Base-by-base conservation (phyloP, 768 basidiomycete genomes). In the Psilocybe sp. region DNA sequence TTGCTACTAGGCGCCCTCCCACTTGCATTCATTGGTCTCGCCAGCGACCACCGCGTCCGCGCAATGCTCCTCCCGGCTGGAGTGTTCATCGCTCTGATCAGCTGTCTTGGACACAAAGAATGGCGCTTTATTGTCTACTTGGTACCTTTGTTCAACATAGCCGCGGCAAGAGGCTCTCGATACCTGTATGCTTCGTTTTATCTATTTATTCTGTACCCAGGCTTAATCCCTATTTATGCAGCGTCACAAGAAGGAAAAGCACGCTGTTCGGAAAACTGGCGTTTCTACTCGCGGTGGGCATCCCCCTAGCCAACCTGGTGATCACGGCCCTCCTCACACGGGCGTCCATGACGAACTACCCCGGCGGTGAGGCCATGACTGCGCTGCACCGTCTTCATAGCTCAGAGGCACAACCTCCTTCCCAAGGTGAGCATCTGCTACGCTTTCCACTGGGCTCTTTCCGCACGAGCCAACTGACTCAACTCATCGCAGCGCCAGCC, bases 51-150 rank as follows among this genome's bases (percentile, higher is more conserved):
- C 8, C 74, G 79, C 8, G 69, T 82, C 39, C 76, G 78, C 3
- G 61, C 68, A 3, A 70, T 88, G 34, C 65, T 85, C 4, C 43
- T 76, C 9, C 79, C 85, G 0, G 72, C 80, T 2, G 20, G 84
- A 4, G 50, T 60, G 1, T 89, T 87, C 52, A 60, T 92, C 7
- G 65, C 61, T 2, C 57, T 85, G 2, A 80, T 98, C 64, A 94
- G 92, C 62, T 72, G 63, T 28, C 72, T 98, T 1, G 85, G 81
- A 0, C 97, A 99, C 69, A 99, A 99, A 64, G 97, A 99, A 68
- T 99, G 97, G 97, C 80, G 97, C 6, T 99, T 99, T 67, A 74
- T 98, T 49, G 78, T 92, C 7, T 98, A 98, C 61, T 77, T 84
- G 14, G 80, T 98, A 0, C 94, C 95, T 0, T 62, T 82, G 2